phyloP scores from a whole-genome alignment of 2,329 filamentous ascomycete genomes.

The Beauveria sp. region DNA sequence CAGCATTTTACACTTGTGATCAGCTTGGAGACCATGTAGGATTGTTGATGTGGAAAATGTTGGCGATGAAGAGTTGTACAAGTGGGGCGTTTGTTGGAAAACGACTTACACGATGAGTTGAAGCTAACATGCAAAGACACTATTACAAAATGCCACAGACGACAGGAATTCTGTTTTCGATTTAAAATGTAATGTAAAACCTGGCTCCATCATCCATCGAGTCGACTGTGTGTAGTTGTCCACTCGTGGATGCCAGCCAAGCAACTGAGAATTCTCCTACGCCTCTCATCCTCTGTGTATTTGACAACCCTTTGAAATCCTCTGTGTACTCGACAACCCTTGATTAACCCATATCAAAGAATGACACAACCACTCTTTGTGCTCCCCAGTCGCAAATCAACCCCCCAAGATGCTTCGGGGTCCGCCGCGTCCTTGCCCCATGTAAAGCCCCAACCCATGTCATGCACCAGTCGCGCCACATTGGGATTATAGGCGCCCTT shows the following conservation, averaged over 20 bases:
- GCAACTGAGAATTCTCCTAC: not conserved
- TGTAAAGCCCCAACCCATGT: conserved; percentile 36
- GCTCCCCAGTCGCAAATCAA: conserved; percentile 24
- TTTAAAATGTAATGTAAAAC: no score
- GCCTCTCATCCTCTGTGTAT: no score
- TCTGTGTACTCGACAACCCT: no score
- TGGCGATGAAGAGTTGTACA: not conserved
- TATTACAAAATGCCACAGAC: not conserved
- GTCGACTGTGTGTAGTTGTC: no score
- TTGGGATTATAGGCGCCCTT: conserved; percentile 39
- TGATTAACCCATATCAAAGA: conserved; percentile 18
- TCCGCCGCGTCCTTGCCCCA: conserved; percentile 38
- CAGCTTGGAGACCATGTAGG: conserved; percentile 1
- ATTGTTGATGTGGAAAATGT: conserved; percentile 9
- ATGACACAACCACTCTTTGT: conserved; percentile 21
- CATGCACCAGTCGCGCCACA: conserved; percentile 36
- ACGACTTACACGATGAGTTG: not conserved
- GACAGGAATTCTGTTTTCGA: no score
- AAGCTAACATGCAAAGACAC: not conserved
- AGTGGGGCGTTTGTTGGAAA: not conserved
- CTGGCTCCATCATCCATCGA: not conserved
- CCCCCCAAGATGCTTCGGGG: conserved; percentile 25
- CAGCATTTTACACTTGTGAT: conserved; percentile 52
- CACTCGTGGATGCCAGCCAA: not conserved
- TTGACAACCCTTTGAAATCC: not conserved